phyloP scores from a whole-genome alignment of 768 basidiomycete genomes.

The Rhodosporidiobolus odoratus region DNA sequence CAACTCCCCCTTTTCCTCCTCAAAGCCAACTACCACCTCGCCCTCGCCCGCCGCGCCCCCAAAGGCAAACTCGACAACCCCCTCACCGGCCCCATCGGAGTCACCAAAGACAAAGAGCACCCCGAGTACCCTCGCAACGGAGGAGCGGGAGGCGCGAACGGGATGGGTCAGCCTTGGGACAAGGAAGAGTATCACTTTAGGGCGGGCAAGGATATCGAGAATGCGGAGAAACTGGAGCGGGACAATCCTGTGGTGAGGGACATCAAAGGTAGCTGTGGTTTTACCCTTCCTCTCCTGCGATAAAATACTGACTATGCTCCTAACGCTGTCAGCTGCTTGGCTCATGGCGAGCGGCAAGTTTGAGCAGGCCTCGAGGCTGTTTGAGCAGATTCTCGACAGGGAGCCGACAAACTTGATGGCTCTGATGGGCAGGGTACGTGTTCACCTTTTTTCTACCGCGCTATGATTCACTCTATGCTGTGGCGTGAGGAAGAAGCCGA shows the following conservation, averaged over 20 bases:
- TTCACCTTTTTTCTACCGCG: neutral
- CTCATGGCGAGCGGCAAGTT: conserved; percentile 72
- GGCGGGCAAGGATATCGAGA: conserved; percentile 61
- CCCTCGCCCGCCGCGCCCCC: conserved; percentile 73
- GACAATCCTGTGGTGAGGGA: conserved; percentile 41
- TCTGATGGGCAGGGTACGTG: conserved; percentile 69
- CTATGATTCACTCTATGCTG: conserved; percentile 1
- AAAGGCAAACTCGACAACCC: conserved; percentile 62
- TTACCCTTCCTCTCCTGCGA: neutral
- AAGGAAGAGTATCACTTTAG: conserved; percentile 52
- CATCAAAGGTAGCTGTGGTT: conserved; percentile 30
- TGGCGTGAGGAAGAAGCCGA: neutral
- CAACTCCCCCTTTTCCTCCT: conserved; percentile 68
- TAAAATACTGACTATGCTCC: neutral
- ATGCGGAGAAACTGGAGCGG: conserved; percentile 18
- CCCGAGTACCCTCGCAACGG: conserved; percentile 7
- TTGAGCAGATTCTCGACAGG: conserved; percentile 68
- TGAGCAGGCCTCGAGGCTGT: conserved; percentile 74
- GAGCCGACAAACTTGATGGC: conserved; percentile 85
- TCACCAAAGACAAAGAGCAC: conserved; percentile 20
- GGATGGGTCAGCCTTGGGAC: neutral
- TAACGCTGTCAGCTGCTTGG: conserved; percentile 60
- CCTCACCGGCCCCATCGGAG: neutral
- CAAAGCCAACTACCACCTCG: conserved; percentile 77
- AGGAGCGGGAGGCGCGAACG: neutral